These are phyloP conservation scores for Omphalotus olearius DNA, from an alignment of 1,284 basidiomycete genomes.

Conservation along the genomic window DNA sequence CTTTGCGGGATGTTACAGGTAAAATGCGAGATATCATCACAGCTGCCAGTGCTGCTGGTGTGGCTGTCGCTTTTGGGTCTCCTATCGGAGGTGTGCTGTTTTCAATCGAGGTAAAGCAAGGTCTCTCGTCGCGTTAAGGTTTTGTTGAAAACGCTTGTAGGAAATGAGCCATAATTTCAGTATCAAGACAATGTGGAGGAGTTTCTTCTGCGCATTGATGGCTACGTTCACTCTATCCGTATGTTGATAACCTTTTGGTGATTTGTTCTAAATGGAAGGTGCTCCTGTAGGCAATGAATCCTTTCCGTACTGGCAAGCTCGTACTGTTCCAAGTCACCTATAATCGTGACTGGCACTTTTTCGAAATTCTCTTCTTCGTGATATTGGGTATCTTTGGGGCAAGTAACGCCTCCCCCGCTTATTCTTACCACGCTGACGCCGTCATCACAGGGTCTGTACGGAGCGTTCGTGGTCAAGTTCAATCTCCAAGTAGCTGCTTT, in stretches of 20 bases:
- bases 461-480: slow-evolving; percentile 96
- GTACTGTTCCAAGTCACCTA: slow-evolving; percentile 98
- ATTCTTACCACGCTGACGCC: neutral
- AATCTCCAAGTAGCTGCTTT: slow-evolving; percentile 95
- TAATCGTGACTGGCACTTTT: slow-evolving; percentile 98
- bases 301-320: slow-evolving; percentile 96
- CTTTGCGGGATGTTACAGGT: slow-evolving; percentile 40
- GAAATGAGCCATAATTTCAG: slow-evolving; percentile 98
- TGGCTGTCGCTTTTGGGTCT: slow-evolving; percentile 96
- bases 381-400: slow-evolving; percentile 96
- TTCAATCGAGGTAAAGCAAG: slow-evolving; percentile 61
- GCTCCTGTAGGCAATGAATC: slow-evolving; percentile 83
- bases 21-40: slow-evolving; percentile 96
- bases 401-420: slow-evolving; percentile 23
- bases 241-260: slow-evolving; percentile 27
- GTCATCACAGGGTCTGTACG: slow-evolving; percentile 81
- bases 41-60: slow-evolving; percentile 94
- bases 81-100: slow-evolving; percentile 98
- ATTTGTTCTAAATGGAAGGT: neutral
- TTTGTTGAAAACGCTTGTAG: slow-evolving; percentile 34
- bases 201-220: slow-evolving; percentile 95
- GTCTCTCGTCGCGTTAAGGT: no score
- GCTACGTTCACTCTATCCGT: slow-evolving; percentile 95
- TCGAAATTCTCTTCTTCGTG: slow-evolving; percentile 96
- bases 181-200: slow-evolving; percentile 97